Evolutionary conservation across 2,329 filamentous ascomycete genomes (phyloP).

Genomic region (Aspergillus nomiae): DNA sequence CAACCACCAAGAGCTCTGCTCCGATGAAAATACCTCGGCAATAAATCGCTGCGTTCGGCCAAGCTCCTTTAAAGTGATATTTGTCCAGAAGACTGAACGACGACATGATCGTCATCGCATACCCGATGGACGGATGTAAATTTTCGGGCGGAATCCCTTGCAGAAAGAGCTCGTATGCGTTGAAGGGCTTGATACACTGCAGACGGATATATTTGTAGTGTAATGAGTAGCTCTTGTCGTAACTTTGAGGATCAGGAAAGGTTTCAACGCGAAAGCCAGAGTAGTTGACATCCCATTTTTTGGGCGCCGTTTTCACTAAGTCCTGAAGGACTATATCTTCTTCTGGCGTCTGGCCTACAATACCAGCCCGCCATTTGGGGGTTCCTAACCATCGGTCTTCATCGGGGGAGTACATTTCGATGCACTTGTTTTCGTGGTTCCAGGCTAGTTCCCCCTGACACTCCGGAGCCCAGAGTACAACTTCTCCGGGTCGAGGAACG

Average conservation of each 20-base stretch:
- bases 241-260: constrained; percentile 53
- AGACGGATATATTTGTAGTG: constrained; percentile 59
- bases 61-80: constrained; percentile 54
- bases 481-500: constrained; percentile 57
- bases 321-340: constrained; percentile 50
- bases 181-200: constrained; percentile 57
- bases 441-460: constrained; percentile 41
- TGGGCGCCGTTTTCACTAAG: constrained; percentile 43
- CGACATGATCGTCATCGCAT: constrained; percentile 57
- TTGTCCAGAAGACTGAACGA: constrained; percentile 57
- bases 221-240: constrained; percentile 54
- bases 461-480: constrained; percentile 55
- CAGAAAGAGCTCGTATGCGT: constrained; percentile 55
- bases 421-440: constrained; percentile 30
- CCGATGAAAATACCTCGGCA: constrained; percentile 59
- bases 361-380: constrained; percentile 59
- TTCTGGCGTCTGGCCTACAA: constrained; percentile 55
- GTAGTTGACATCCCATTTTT: constrained; percentile 48
- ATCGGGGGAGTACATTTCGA: constrained; percentile 38
- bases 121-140: constrained; percentile 56
- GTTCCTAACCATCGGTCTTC: constrained; percentile 35
- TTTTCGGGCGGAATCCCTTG: constrained; percentile 40
- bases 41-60: constrained; percentile 57
- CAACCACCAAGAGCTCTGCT: constrained; percentile 55
- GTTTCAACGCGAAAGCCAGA: constrained; percentile 62